Evolutionary conservation across 2,329 filamentous ascomycete genomes (phyloP), one percentile per base, ranked within the genome.

Genomic region (Madurella fahalii): DNA sequence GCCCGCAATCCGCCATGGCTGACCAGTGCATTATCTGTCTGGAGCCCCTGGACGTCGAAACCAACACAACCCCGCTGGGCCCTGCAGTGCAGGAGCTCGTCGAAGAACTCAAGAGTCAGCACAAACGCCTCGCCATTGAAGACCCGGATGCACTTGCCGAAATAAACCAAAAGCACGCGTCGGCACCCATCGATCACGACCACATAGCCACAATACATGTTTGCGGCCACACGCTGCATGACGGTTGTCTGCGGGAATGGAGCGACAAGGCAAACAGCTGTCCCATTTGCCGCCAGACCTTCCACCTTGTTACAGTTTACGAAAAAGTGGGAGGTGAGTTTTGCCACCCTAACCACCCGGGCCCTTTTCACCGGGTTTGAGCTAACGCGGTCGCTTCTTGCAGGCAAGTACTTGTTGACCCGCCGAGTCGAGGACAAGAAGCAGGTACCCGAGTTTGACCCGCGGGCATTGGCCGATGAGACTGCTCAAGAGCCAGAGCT

Each of bases 181-280:
- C 52, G 42, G 53, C 50, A 60, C 39, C 52, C 60, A 44, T 63
- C 53, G 66, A 71, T 32, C 64, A 73, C 63, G 71, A 76, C 61
- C 71, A 74, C 56, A 77, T 86, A 58, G 83, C 84, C 40, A 72
- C 80, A 52, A 81, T 86, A 47, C 77, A 84, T 57, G 86, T 90
- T 45, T 99, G 94, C 72, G 89, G 90, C 55, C 95, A 99, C 77
- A 82, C 92, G 64, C 79, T 99, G 64, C 94, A 99, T 74, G 87
- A 99, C 74, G 85, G 87, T 50, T 99, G 94, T 72, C 80, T 99
- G 63, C 87, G 88, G 64, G 90, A 91, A 63, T 99, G 94, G 94
- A 90, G 93, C 44, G 90, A 95, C 73, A 88, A 95, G 71, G 93
- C 94, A 60, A 99, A 97, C 73, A 96, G 92, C 69, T 99, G 94